Base-by-base conservation (phyloP, 2,329 filamentous ascomycete genomes). In the Penicillium thymicola region DNA sequence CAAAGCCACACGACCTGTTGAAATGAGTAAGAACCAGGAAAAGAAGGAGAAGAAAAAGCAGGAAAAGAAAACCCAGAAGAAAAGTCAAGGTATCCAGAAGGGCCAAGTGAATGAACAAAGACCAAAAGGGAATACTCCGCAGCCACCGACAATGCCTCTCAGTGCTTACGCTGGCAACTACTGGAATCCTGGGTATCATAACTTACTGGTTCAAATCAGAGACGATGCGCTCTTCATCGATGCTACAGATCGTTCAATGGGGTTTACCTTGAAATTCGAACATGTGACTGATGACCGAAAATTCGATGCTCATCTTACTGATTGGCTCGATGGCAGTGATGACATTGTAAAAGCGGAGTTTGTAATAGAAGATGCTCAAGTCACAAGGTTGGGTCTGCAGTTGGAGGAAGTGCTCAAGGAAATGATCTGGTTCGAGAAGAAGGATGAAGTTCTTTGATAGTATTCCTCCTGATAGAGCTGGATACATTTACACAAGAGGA, bases 201-300 rank as follows among this genome's bases (percentile, higher is more conserved):
- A 45, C 5, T 48, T 73, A 43, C 55, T 43, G 13, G 61, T 73
- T 9, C 49, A 67, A 36, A 56, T 67, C 25, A 64, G 57, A 47
- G 64, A 68, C n/a, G 56, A 59, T 4, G 28, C 51, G 38, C 59
- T 75, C 3, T 72, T 70, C 45, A 58, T 74, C 27, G 68, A 74
- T 52, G 69, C 68, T 21, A 65, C 59, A 8, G 72, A 74, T 60
- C 65, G 72, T 8, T 70, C 68, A 1, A 63, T 67, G 47, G 61
- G 63, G 7, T 72, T 71, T 52, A 65, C 60, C 9, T 50, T 73
- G n/a, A 64, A 47, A 4, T 69, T 74, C 30, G 68, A 73, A 27
- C 70, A 73, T 57, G 36, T 43, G 41, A 28, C 41, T 23, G 23
- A 43, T 28, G 25, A 43, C 16, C 23, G 41, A 43, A 28, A 28